Conservation (phyloP, 1,139 yeast genomes). For the Saccharomyces hybrid region DNA sequence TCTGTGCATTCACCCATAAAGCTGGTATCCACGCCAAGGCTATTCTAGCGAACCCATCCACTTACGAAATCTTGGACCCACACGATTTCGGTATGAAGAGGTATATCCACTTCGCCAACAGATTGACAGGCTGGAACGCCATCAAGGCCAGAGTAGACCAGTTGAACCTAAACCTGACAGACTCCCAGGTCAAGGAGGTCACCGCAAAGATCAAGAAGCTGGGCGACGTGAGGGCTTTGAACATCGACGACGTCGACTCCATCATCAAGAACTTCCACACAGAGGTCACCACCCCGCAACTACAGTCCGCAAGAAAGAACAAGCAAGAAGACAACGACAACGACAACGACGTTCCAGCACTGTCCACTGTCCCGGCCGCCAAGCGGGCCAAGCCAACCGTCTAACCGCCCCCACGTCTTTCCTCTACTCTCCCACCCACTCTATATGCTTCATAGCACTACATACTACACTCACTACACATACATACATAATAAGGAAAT, state of each 20-base stretch:
- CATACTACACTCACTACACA: not conserved
- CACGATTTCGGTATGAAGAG: constrained; percentile 90
- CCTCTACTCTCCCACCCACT: not conserved
- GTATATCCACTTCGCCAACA: constrained; percentile 94
- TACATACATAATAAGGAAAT: not conserved
- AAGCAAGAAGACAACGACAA: not conserved
- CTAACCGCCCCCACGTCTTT: not conserved
- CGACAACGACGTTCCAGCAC: not conserved
- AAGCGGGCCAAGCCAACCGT: not conserved
- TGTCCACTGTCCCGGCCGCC: not conserved
- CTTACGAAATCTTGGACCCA: constrained; percentile 93
- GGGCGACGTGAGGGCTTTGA: constrained; percentile 90
- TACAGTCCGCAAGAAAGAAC: not conserved
- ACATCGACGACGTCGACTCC: constrained; percentile 95
- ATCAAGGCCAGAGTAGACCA: constrained; percentile 97
- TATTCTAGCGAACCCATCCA: constrained; percentile 93
- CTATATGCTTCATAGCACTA: not conserved
- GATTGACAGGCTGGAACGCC: constrained; percentile 98
- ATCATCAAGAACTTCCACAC: constrained; percentile 91
- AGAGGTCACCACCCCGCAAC: constrained; percentile 40
- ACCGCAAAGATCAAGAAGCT: constrained; percentile 85
- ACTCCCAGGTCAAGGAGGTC: constrained; percentile 90
- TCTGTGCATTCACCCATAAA: constrained; percentile 98
- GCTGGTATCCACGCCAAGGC: constrained; percentile 99
- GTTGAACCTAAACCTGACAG: constrained; percentile 80